A percentile compares a stretch with the other conserved stretches of the same genome.
phyloP scores from a whole-genome alignment of 306 rosid genomes.

The Carpinus viminea region DNA sequence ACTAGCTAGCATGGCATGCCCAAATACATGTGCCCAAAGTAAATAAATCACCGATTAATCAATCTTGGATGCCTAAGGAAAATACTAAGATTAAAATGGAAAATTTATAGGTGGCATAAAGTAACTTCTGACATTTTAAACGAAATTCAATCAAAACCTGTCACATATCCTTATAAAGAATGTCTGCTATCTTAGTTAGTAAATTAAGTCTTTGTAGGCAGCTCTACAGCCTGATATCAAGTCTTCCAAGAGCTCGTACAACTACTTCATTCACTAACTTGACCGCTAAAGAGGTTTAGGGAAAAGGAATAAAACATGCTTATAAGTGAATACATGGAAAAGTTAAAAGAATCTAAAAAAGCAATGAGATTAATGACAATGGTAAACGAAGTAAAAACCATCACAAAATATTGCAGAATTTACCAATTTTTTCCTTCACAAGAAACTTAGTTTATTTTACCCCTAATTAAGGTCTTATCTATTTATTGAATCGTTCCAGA shows the following conservation, averaged over 20 bases:
- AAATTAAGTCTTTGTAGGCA: not conserved
- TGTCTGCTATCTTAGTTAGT: not conserved
- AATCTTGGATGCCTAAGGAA: not conserved
- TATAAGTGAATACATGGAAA: not conserved
- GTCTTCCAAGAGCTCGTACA: not conserved
- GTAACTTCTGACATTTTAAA: not conserved
- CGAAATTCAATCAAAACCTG: slow-evolving; percentile 1
- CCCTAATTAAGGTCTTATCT: not conserved
- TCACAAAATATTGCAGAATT: not conserved
- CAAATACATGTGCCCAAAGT: slow-evolving; percentile 6
- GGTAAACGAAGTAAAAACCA: not conserved
- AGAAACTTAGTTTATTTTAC: not conserved
- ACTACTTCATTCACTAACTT: not conserved
- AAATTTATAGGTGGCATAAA: not conserved
- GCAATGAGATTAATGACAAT: not conserved
- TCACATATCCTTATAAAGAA: not conserved
- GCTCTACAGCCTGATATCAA: not conserved
- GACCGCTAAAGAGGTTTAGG: not conserved
- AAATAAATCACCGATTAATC: not conserved
- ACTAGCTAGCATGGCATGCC: slow-evolving; percentile 2
- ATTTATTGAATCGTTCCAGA: not conserved
- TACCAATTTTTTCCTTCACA: not conserved
- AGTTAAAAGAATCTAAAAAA: not conserved
- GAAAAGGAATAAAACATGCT: not conserved
- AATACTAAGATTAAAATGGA: not conserved